A percentile compares a stretch with the other conserved stretches of the same genome.
Evolutionary conservation across 108 stramenopile genomes (phyloP).

Genomic region (Nitzschia sp.): DNA sequence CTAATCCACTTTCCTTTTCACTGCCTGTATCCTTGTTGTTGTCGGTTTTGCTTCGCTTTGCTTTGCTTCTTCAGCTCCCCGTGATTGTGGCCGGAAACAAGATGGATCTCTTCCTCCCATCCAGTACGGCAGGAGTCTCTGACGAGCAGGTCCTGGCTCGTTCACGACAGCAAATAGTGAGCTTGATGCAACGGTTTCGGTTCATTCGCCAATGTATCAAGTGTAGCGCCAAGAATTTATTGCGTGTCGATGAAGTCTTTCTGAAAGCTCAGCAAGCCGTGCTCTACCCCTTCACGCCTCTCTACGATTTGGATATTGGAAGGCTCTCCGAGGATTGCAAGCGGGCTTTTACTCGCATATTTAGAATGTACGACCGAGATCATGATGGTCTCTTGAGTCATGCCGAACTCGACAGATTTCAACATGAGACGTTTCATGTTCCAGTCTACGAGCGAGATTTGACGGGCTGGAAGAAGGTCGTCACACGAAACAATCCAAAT

Average conservation of each 20-base stretch:
- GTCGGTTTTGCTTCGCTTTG: neutral
- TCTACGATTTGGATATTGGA: conserved; percentile 73
- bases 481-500: conserved; percentile 45
- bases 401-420: conserved; percentile 72
- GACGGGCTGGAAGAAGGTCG: conserved; percentile 76
- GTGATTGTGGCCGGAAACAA: conserved; percentile 87
- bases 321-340: conserved; percentile 53
- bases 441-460: conserved; percentile 65
- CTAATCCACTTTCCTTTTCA: too few species aligned
- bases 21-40: too few species aligned
- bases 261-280: conserved; percentile 78
- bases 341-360: conserved; percentile 72
- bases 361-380: conserved; percentile 77
- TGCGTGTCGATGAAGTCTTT: conserved; percentile 78
- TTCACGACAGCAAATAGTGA: conserved; percentile 78
- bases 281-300: conserved; percentile 65
- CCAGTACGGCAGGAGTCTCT: conserved; percentile 43
- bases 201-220: conserved; percentile 87
- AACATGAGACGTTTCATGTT: conserved; percentile 61
- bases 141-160: conserved; percentile 49
- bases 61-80: conserved; percentile 42
- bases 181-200: conserved; percentile 73
- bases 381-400: conserved; percentile 75
- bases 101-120: conserved; percentile 61
- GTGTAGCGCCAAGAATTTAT: conserved; percentile 78